These are phyloP conservation scores for Pyricularia grisea DNA, from an alignment of 2,329 filamentous ascomycete species.

Conservation along the genomic window DNA sequence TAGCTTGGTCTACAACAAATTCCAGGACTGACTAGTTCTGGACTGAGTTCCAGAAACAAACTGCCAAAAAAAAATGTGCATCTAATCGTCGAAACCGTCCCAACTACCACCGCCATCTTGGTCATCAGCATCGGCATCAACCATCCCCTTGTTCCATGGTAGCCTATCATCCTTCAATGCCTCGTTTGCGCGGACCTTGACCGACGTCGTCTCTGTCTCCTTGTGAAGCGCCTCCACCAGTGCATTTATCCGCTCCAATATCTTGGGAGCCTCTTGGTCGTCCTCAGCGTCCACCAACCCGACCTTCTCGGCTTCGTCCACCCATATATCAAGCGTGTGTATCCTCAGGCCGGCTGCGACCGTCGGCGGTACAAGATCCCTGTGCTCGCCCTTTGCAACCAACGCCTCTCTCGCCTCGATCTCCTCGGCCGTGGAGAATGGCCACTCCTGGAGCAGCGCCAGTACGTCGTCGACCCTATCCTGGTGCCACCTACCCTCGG, in stretches of 20 bases:
- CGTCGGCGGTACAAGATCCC: slow-evolving; percentile 21
- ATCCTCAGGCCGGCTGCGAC: slow-evolving; percentile 78
- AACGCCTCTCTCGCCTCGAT: slow-evolving; percentile 19
- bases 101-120: slow-evolving; percentile 42
- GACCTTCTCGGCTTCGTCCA: slow-evolving; percentile 43
- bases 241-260: slow-evolving; percentile 42
- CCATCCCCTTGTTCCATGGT: slow-evolving; percentile 44
- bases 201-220: slow-evolving; percentile 57
- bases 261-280: slow-evolving; percentile 26
- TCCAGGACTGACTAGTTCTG: neutral
- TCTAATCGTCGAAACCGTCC: slow-evolving; percentile 61
- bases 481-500: slow-evolving; percentile 9
- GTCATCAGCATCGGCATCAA: slow-evolving; percentile 20
- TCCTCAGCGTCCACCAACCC: slow-evolving; percentile 25
- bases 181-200: slow-evolving; percentile 60
- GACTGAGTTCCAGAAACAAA: neutral
- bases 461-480: slow-evolving; percentile 23
- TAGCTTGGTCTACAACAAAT: neutral
- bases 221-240: slow-evolving; percentile 47
- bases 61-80: neutral
- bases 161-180: slow-evolving; percentile 66
- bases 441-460: slow-evolving; percentile 33
- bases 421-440: slow-evolving; percentile 26
- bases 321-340: slow-evolving; percentile 83
- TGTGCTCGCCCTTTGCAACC: slow-evolving; percentile 29